These are phyloP conservation scores for Setaria viridis DNA, from an alignment of 202 grass and related monocot species.

Conservation along the genomic window DNA sequence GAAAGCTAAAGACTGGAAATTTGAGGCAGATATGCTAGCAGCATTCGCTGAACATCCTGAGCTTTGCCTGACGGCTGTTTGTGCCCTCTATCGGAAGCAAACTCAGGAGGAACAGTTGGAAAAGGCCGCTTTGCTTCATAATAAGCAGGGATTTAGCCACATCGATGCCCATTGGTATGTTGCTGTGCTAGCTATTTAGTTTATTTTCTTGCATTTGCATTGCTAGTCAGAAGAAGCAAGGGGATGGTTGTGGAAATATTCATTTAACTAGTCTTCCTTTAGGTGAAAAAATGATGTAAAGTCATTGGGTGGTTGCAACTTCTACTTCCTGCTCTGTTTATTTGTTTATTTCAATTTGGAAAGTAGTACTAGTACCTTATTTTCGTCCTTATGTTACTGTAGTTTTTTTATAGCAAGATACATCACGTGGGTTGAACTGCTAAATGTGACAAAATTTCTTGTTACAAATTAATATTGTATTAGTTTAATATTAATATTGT, in stretches of 20 bases:
- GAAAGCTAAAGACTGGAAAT: conserved; percentile 56
- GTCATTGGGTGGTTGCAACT: background rate
- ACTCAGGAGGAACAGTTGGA: conserved; percentile 54
- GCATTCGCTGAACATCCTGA: conserved; percentile 59
- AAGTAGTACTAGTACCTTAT: background rate
- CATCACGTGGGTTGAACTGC: conserved; percentile 12
- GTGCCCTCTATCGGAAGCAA: conserved; percentile 72
- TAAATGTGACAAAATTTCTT: background rate
- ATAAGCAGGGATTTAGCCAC: conserved; percentile 67
- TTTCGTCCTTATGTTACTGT: background rate
- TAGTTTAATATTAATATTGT: background rate
- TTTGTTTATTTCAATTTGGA: conserved; percentile 4
- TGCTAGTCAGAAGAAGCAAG: background rate
- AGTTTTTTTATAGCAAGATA: background rate
- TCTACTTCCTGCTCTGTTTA: background rate
- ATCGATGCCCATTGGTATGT: conserved; percentile 67
- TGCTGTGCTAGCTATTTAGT: conserved; percentile 16
- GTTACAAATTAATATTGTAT: background rate
- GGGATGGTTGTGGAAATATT: background rate
- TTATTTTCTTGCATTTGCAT: conserved; percentile 7
- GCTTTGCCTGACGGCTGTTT: conserved; percentile 80
- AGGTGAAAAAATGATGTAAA: conserved; percentile 1
- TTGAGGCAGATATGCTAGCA: conserved; percentile 70
- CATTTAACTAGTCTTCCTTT: background rate
- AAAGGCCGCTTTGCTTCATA: conserved; percentile 52